phyloP scores from a whole-genome alignment of 257 asterid genomes.

The Nicotiana obtusifolia region DNA sequence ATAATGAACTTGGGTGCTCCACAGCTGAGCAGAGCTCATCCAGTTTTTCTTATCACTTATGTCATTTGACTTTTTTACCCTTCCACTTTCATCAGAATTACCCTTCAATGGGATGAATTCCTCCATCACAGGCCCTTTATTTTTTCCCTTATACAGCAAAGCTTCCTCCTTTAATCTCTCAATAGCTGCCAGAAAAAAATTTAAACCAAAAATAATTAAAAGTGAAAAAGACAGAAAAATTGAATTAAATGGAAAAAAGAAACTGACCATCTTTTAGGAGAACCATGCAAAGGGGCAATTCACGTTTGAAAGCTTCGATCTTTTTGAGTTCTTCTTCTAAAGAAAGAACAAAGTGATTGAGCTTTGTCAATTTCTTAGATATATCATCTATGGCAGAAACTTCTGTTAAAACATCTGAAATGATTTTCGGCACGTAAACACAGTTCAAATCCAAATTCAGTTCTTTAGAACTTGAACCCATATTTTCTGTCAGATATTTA shows the following conservation, averaged over 20 bases:
- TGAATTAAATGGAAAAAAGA: not conserved
- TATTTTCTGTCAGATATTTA: not conserved
- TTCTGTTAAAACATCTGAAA: conserved; percentile 35
- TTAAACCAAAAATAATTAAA: not conserved
- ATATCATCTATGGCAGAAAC: conserved; percentile 23
- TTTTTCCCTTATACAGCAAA: conserved; percentile 18
- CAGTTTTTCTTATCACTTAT: conserved; percentile 40
- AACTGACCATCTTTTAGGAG: conserved; percentile 32
- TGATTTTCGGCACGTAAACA: conserved; percentile 24
- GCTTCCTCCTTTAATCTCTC: conserved; percentile 40
- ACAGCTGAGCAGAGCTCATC: conserved; percentile 51
- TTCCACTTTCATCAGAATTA: conserved; percentile 13
- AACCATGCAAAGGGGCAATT: conserved; percentile 27
- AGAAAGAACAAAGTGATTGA: conserved; percentile 12
- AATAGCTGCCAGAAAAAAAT: conserved; percentile 28
- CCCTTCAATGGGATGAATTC: conserved; percentile 19
- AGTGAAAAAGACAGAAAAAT: not conserved
- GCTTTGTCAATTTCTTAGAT: conserved; percentile 16
- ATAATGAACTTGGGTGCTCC: conserved; percentile 46
- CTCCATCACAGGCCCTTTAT: conserved; percentile 18
- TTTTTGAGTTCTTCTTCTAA: conserved; percentile 31
- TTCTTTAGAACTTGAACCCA: conserved; percentile 34
- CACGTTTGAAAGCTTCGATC: conserved; percentile 25
- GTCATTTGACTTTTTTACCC: conserved; percentile 35
- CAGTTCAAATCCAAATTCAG: conserved; percentile 21